These are phyloP conservation scores for Usnea hakonensis DNA, from an alignment of 495 filamentous ascomycete genomes.

Conservation along the genomic window DNA sequence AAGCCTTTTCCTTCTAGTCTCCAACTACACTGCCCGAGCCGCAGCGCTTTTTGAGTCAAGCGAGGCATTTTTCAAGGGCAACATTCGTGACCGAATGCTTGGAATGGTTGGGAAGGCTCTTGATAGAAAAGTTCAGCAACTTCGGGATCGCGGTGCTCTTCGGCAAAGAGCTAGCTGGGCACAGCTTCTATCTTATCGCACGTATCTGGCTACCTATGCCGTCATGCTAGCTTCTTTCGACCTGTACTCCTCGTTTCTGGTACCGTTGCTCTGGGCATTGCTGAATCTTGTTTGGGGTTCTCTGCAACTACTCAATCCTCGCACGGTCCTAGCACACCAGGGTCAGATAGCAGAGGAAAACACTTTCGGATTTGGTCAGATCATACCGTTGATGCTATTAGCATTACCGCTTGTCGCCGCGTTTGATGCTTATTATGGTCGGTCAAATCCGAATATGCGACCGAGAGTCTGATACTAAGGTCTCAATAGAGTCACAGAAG, in stretches of 20 bases:
- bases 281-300: not conserved
- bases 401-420: not conserved
- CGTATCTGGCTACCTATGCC: not conserved
- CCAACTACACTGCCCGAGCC: not conserved
- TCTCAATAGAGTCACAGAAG: not conserved
- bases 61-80: not conserved
- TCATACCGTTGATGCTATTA: conserved; percentile 20
- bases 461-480: not conserved
- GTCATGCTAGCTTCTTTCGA: not conserved
- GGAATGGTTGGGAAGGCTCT: not conserved
- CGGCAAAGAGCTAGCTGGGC: not conserved
- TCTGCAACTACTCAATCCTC: not conserved
- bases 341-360: conserved; percentile 14
- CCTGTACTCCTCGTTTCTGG: not conserved
- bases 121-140: not conserved
- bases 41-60: not conserved
- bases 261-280: not conserved
- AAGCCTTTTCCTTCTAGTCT: not conserved
- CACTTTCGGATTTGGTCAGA: conserved; percentile 20
- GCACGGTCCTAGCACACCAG: not conserved
- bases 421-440: not conserved
- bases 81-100: not conserved
- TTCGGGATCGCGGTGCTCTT: not conserved
- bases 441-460: not conserved
- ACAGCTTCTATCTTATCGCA: not conserved